A percentile compares a stretch with the other conserved stretches of the same genome.
phyloP scores from a whole-genome alignment of 2,329 filamentous ascomycete species.

The Phialophora tarda region DNA sequence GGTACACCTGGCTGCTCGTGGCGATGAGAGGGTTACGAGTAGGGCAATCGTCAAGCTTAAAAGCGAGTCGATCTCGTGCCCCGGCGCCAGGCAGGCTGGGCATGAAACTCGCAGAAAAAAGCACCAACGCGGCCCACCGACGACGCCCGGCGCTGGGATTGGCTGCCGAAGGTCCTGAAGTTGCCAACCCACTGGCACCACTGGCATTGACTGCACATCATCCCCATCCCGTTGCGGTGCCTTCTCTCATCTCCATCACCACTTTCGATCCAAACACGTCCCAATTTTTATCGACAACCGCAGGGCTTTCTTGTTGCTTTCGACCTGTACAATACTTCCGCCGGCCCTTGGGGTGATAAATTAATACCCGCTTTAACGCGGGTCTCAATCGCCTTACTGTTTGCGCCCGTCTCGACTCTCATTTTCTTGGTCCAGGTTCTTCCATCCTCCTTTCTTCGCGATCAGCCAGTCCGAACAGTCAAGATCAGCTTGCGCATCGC shows the following conservation, averaged over 20 bases:
- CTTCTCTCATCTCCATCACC: conserved; percentile 9
- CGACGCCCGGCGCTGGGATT: background rate
- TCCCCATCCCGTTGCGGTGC: conserved; percentile 5
- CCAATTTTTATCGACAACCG: conserved; percentile 9
- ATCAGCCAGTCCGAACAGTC: background rate
- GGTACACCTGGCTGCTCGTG: background rate
- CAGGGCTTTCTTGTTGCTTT: background rate
- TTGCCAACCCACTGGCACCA: conserved; percentile 7
- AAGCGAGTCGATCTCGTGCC: background rate
- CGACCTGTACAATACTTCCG: conserved; percentile 10
- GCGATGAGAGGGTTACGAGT: background rate
- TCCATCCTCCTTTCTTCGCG: conserved; percentile 1
- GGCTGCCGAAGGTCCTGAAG: background rate
- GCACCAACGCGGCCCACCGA: background rate
- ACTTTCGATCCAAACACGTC: conserved; percentile 10
- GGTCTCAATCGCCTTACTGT: background rate
- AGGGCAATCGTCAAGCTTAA: conserved; percentile 4
- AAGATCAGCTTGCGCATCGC: conserved; percentile 13
- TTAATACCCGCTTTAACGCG: background rate
- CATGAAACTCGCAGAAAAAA: conserved; percentile 3
- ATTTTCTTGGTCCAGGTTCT: conserved; percentile 5
- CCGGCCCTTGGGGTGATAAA: background rate
- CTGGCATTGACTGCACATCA: conserved; percentile 5
- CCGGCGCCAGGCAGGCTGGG: background rate
- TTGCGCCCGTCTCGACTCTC: background rate